A percentile compares a stretch with the other conserved stretches of the same genome.
Evolutionary conservation across 139 green algal species (phyloP).

Genomic region (Astrephomene gubernaculifera): DNA sequence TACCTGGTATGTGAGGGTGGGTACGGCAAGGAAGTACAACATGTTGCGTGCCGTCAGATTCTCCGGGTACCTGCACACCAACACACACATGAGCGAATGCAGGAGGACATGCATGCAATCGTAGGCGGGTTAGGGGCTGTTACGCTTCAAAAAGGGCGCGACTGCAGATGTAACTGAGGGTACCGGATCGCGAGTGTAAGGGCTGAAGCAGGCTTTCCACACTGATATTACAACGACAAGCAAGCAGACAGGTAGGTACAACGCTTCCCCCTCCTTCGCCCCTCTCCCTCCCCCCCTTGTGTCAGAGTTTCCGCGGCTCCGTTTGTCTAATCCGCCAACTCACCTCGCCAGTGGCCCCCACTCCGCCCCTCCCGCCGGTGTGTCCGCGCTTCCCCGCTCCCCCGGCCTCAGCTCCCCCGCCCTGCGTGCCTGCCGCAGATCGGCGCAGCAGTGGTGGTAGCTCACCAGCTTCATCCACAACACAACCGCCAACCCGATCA

Average conservation of each 20-base stretch:
- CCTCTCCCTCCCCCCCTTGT: too few species aligned
- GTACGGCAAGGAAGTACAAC: constrained; percentile 82
- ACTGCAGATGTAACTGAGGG: too few species aligned
- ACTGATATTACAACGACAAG: too few species aligned
- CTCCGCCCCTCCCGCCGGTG: constrained; percentile 21
- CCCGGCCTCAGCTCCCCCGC: constrained; percentile 59
- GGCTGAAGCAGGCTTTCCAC: too few species aligned
- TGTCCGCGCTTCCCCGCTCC: constrained; percentile 63
- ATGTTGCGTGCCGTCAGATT: constrained; percentile 81
- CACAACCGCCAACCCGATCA: constrained; percentile 69
- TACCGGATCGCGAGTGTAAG: too few species aligned
- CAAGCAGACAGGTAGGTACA: too few species aligned
- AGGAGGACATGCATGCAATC: too few species aligned
- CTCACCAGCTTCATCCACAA: constrained; percentile 87
- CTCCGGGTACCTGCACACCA: constrained; percentile 76
- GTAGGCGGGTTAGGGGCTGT: too few species aligned
- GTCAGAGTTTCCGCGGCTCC: too few species aligned
- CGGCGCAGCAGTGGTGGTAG: constrained; percentile 83
- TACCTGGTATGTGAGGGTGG: constrained; percentile 88
- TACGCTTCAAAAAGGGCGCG: too few species aligned
- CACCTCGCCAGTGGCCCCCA: constrained; percentile 34
- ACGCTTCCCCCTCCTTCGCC: too few species aligned
- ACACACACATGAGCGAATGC: too few species aligned
- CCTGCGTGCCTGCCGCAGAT: constrained; percentile 62
- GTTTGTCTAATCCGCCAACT: neutral